Percentiles rank a stretch among this genome's conserved stretches.
phyloP scores from a whole-genome alignment of 257 asterid species.

The Nicotiana tomentosiformis region DNA sequence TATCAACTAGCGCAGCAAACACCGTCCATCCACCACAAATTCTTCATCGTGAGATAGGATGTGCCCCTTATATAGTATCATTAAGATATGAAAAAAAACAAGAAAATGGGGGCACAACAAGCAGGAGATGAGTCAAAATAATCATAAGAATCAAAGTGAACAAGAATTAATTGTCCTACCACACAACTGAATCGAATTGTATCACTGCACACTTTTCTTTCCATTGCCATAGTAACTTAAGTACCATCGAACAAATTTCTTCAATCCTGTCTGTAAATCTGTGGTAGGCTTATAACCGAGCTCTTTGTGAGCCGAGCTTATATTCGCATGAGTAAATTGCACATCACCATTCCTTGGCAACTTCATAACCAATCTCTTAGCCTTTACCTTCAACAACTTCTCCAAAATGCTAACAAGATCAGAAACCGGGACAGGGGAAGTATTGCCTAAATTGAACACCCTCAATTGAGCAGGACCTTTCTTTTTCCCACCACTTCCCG shows the following conservation, averaged over 20 bases:
- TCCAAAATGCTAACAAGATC: slow-evolving; percentile 24
- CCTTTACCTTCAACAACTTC: slow-evolving; percentile 20
- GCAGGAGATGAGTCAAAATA: neutral
- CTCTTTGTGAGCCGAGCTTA: slow-evolving; percentile 16
- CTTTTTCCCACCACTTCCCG: slow-evolving; percentile 28
- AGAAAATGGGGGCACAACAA: slow-evolving; percentile 2
- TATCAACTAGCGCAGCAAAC: slow-evolving; percentile 18
- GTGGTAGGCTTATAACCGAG: slow-evolving; percentile 22
- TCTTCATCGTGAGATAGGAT: slow-evolving; percentile 35
- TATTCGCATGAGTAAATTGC: slow-evolving; percentile 21
- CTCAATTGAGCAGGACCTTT: slow-evolving; percentile 25
- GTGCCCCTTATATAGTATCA: slow-evolving; percentile 25
- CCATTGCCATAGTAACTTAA: slow-evolving; percentile 21
- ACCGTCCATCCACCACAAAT: slow-evolving; percentile 25
- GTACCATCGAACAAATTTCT: slow-evolving; percentile 23
- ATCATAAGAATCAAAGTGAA: slow-evolving; percentile 12
- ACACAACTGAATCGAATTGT: neutral
- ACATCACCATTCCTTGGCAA: slow-evolving; percentile 24
- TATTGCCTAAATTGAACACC: slow-evolving; percentile 23
- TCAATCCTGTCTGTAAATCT: slow-evolving; percentile 21
- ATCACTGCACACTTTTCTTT: slow-evolving; percentile 17
- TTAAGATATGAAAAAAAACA: neutral
- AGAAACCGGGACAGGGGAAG: slow-evolving; percentile 22
- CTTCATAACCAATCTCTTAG: slow-evolving; percentile 20
- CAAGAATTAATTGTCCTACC: slow-evolving; percentile 13